Evolutionary conservation across 2,329 filamentous ascomycete species (phyloP).

Genomic region (Aspergillus ibericus): DNA sequence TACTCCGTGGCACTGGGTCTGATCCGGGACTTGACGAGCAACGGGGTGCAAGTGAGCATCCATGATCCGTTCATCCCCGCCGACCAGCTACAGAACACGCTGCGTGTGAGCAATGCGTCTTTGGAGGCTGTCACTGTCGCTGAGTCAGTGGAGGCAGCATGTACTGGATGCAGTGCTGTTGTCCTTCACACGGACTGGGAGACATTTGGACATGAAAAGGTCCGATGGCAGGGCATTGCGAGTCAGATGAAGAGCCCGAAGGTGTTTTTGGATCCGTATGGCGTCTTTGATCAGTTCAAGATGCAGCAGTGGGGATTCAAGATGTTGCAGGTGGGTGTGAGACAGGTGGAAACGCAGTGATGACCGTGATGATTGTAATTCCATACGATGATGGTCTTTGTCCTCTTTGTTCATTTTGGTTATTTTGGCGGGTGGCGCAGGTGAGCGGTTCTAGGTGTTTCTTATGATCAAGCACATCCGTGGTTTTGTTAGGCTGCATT

Average conservation of each 20-base stretch:
- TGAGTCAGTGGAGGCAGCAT: conserved; percentile 11
- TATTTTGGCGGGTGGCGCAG: too few relatives aligned
- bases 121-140: conserved; percentile 7
- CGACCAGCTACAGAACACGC: not conserved
- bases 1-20: conserved; percentile 1
- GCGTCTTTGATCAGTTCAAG: conserved; percentile 10
- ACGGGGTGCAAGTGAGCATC: conserved; percentile 9
- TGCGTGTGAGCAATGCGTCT: conserved; percentile 2
- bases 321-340: conserved; percentile 12
- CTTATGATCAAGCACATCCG: too few relatives aligned
- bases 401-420: too few relatives aligned
- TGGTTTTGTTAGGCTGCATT: too few relatives aligned
- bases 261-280: conserved; percentile 9
- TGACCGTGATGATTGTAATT: not conserved
- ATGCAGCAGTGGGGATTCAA: conserved; percentile 19
- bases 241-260: conserved; percentile 11
- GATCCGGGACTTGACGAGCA: conserved; percentile 3
- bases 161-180: conserved; percentile 13
- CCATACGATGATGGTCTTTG: too few relatives aligned
- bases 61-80: conserved; percentile 6
- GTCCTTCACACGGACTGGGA: conserved; percentile 10
- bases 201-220: conserved; percentile 5
- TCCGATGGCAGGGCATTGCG: conserved; percentile 13
- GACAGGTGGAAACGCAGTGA: not conserved
- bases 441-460: too few relatives aligned